Conservation (phyloP, 2,329 filamentous ascomycete species). For the Xylariales sp. region DNA sequence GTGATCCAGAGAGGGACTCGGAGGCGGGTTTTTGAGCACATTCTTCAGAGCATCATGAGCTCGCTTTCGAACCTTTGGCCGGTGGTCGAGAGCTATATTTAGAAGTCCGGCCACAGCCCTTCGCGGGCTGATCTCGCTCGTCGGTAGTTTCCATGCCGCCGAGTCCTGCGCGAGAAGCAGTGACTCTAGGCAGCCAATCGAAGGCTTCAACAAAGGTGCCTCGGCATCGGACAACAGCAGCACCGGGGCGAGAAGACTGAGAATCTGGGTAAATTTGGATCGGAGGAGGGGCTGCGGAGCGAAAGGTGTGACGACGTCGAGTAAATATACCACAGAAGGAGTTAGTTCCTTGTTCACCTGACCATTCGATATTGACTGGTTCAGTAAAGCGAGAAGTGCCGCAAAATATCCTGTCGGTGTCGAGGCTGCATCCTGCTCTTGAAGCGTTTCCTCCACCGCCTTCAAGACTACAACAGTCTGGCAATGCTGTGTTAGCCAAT, state of each 20-base stretch:
- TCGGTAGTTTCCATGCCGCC: constrained; percentile 79
- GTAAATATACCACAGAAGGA: constrained; percentile 86
- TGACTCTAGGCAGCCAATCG: constrained; percentile 91
- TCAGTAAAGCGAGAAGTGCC: constrained; percentile 82
- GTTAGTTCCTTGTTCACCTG: constrained; percentile 77
- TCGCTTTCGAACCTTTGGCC: constrained; percentile 91
- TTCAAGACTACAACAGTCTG: constrained; percentile 82
- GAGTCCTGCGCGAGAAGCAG: constrained; percentile 85
- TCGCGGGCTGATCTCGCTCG: constrained; percentile 78
- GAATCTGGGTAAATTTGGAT: constrained; percentile 91
- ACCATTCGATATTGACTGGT: constrained; percentile 65
- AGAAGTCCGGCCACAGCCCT: constrained; percentile 83
- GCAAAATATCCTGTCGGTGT: constrained; percentile 93
- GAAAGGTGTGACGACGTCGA: constrained; percentile 84
- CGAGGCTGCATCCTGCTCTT: constrained; percentile 76
- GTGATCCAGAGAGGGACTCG: constrained; percentile 88
- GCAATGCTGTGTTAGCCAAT: constrained; percentile 8
- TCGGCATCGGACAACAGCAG: constrained; percentile 77
- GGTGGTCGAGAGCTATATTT: constrained; percentile 75
- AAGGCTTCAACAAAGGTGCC: constrained; percentile 78
- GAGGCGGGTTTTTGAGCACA: constrained; percentile 79
- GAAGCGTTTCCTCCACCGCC: constrained; percentile 88
- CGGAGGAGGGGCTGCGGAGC: constrained; percentile 82
- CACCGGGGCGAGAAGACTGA: constrained; percentile 78
- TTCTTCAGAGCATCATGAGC: constrained; percentile 84